These are phyloP conservation scores for Eucalyptus cloeziana DNA, from an alignment of 345 rosid species.

Conservation along the genomic window DNA sequence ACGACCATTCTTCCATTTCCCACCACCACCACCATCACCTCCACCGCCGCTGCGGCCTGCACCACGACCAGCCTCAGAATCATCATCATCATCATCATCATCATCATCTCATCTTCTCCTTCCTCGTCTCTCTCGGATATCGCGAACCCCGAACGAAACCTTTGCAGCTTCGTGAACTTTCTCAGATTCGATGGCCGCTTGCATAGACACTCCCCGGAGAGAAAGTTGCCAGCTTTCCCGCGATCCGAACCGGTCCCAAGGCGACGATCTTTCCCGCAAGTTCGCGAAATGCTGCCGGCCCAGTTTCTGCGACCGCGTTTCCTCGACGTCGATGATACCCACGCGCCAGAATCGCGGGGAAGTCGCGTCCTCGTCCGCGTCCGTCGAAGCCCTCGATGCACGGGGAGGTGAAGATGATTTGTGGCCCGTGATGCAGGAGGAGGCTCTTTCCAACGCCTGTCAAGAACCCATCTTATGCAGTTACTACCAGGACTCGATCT, in stretches of 20 bases:
- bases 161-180: neutral
- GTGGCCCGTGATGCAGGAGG: constrained; percentile 51
- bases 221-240: constrained; percentile 25
- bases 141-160: neutral
- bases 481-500: constrained; percentile 53
- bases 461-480: constrained; percentile 55
- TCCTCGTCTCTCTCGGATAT: neutral
- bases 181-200: constrained; percentile 50
- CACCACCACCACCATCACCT: neutral
- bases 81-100: neutral
- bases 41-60: neutral
- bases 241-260: constrained; percentile 19
- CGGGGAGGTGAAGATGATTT: constrained; percentile 14
- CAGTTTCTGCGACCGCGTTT: neutral
- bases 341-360: constrained; percentile 9
- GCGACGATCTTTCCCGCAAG: neutral
- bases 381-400: neutral
- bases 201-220: constrained; percentile 47
- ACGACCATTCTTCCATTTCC: neutral
- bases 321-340: neutral
- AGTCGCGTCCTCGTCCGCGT: neutral
- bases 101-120: neutral
- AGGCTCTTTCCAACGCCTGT: constrained; percentile 45
- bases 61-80: neutral
- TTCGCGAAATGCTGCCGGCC: constrained; percentile 26